These are phyloP conservation scores for Trichomonascaceae sp. DNA, from an alignment of 1,139 yeast genomes.

Conservation along the genomic window DNA sequence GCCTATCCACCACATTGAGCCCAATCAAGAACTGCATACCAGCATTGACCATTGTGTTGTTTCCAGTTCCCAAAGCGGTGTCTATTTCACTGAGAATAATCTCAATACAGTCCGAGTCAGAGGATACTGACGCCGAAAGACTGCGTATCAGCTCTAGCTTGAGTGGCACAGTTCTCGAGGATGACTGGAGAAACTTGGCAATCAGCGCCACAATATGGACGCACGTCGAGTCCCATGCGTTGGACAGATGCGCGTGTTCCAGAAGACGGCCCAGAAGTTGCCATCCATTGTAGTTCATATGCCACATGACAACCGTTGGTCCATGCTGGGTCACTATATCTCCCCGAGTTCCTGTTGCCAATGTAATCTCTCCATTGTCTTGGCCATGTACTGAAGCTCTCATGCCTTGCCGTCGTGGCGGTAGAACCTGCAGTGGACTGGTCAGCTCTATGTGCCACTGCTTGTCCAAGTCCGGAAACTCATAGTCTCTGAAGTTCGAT, in stretches of 20 bases:
- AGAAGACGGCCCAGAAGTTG: conserved; percentile 65
- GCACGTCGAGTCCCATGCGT: conserved; percentile 30
- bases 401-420: conserved; percentile 30
- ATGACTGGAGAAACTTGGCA: conserved; percentile 17
- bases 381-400: too few species aligned
- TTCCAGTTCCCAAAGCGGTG: conserved; percentile 47
- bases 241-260: conserved; percentile 39
- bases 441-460: conserved; percentile 28
- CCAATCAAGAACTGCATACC: conserved; percentile 40
- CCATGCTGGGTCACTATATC: conserved; percentile 30
- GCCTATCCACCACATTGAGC: conserved; percentile 38
- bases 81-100: conserved; percentile 38
- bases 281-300: conserved; percentile 77
- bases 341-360: conserved; percentile 55
- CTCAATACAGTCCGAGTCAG: background rate
- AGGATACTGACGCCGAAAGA: background rate
- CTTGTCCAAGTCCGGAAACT: conserved; percentile 20
- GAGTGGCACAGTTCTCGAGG: background rate
- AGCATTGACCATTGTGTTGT: conserved; percentile 34
- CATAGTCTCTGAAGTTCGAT: conserved; percentile 22
- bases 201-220: conserved; percentile 51
- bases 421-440: conserved; percentile 28
- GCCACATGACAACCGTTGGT: conserved; percentile 45
- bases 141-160: background rate
- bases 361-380: conserved; percentile 28